These are phyloP conservation scores for Coemansia sp. DNA, from an alignment of 192 early-diverging fungal species.

Conservation along the genomic window DNA sequence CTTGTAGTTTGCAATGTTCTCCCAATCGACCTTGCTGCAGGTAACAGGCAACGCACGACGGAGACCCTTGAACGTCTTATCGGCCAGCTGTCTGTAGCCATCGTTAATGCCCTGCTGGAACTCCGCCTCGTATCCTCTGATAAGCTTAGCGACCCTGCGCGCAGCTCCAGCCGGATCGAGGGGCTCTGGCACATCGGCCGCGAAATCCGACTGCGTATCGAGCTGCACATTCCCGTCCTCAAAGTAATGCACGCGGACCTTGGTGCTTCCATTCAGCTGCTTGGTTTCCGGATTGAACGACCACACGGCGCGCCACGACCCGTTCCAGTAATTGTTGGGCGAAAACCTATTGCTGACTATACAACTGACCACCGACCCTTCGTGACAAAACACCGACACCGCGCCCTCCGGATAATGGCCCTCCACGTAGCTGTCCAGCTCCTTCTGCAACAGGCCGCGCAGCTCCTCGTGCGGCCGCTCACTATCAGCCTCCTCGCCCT, in stretches of 20 bases:
- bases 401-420: conserved; percentile 83
- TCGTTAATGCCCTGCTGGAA: conserved; percentile 86
- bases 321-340: conserved; percentile 95
- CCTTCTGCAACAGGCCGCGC: conserved; percentile 63
- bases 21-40: conserved; percentile 91
- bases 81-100: conserved; percentile 74
- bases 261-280: conserved; percentile 69
- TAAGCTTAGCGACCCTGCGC: conserved; percentile 61
- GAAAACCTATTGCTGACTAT: conserved; percentile 93
- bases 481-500: conserved; percentile 8
- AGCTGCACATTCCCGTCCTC: conserved; percentile 99
- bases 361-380: conserved; percentile 30
- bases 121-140: conserved; percentile 71
- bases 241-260: conserved; percentile 94
- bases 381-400: conserved; percentile 59
- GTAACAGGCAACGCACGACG: conserved; percentile 90
- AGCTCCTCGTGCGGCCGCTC: conserved; percentile 24
- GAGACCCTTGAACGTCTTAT: conserved; percentile 87
- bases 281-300: conserved; percentile 58
- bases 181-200: conserved; percentile 19
- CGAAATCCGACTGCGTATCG: conserved; percentile 71
- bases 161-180: conserved; percentile 39
- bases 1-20: conserved; percentile 62
- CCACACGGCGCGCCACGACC: conserved; percentile 90
- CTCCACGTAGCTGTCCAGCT: conserved; percentile 62